Percentiles rank a stretch among this genome's conserved stretches.
phyloP scores from a whole-genome alignment of 139 green algal species.

The Chlamydomonas schloesseri region DNA sequence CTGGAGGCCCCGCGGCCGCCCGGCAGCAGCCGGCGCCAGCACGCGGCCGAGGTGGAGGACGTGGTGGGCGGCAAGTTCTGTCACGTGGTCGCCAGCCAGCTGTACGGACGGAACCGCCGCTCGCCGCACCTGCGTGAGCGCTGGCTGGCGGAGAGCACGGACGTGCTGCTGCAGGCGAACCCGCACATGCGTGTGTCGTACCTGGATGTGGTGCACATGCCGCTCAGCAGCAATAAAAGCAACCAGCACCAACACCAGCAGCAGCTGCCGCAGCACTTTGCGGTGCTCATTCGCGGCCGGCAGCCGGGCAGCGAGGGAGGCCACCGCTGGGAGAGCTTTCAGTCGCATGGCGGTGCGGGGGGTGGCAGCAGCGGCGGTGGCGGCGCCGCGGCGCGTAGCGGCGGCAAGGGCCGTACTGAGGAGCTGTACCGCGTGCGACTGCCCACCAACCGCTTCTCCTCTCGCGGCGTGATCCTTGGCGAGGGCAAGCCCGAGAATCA shows the following conservation, averaged over 20 bases:
- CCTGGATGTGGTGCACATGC: neutral
- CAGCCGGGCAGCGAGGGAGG: neutral
- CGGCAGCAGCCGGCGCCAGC: neutral
- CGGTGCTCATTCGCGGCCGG: conserved; percentile 30
- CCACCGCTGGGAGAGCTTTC: neutral
- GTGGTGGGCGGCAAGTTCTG: conserved; percentile 78
- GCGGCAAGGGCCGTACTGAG: neutral
- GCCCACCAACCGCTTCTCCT: conserved; percentile 20
- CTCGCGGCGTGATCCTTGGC: conserved; percentile 69
- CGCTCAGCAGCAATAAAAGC: neutral
- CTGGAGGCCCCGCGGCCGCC: conserved; percentile 14
- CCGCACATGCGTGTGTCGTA: conserved; percentile 32
- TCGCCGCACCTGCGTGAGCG: conserved; percentile 19
- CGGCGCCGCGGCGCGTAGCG: neutral
- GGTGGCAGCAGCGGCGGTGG: neutral
- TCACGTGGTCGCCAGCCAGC: conserved; percentile 81
- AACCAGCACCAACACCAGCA: neutral
- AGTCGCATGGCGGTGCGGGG: neutral
- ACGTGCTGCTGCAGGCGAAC: conserved; percentile 45
- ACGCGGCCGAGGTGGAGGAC: conserved; percentile 53
- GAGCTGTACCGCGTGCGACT: conserved; percentile 26
- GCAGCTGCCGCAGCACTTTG: neutral
- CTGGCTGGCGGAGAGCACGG: conserved; percentile 37
- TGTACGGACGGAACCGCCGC: conserved; percentile 43
- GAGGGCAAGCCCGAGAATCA: conserved; percentile 94